phyloP scores from a whole-genome alignment of 345 rosid genomes.

The Microthlaspi erraticum region DNA sequence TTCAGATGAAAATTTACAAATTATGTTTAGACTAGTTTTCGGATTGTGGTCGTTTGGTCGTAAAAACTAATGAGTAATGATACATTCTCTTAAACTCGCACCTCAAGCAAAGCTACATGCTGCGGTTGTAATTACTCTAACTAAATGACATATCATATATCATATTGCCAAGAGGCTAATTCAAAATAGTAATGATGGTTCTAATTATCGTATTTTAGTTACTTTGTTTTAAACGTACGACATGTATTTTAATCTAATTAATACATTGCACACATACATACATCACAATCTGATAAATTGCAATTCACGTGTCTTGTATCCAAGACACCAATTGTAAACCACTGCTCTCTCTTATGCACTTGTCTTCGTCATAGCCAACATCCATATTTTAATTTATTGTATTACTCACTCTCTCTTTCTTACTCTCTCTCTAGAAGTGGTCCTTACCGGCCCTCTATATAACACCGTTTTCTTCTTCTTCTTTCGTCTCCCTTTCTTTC shows the following conservation, averaged over 20 bases:
- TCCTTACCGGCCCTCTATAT: slow-evolving; percentile 72
- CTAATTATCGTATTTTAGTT: background rate
- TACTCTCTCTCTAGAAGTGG: slow-evolving; percentile 50
- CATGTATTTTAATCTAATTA: background rate
- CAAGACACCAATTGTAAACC: slow-evolving; percentile 41
- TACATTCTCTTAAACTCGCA: slow-evolving; percentile 12
- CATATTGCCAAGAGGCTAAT: background rate
- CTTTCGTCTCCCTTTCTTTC: slow-evolving; percentile 49
- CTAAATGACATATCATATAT: background rate
- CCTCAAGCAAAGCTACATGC: background rate
- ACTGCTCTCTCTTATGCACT: slow-evolving; percentile 65
- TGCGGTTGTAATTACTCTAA: background rate
- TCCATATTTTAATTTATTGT: slow-evolving; percentile 58
- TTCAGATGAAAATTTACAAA: slow-evolving; percentile 17
- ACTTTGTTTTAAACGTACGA: background rate
- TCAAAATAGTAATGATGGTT: background rate
- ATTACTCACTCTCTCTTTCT: slow-evolving; percentile 38
- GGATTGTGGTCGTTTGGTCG: slow-evolving; percentile 4
- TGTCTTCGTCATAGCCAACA: slow-evolving; percentile 88
- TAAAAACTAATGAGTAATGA: background rate
- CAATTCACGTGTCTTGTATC: slow-evolving; percentile 41
- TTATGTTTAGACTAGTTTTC: background rate
- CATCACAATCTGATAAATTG: slow-evolving; percentile 32
- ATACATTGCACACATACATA: background rate
- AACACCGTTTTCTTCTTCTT: slow-evolving; percentile 55